Conservation (phyloP, 2,329 filamentous ascomycete species). For the Fusarium buharicum region DNA sequence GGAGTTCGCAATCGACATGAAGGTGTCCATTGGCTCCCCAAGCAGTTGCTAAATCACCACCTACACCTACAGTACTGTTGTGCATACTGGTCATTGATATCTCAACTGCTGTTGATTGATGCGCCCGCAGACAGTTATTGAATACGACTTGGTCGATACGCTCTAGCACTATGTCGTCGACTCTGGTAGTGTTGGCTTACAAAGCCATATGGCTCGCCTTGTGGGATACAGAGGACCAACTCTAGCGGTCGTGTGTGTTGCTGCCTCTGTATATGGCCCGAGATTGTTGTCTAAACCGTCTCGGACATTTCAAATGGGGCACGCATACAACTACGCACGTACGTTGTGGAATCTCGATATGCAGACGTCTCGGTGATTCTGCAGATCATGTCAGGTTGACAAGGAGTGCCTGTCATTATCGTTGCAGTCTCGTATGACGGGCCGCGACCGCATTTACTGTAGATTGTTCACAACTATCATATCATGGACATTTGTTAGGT, state of each 20-base stretch:
- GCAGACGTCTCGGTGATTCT: not conserved
- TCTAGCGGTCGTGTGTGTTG: too few relatives aligned
- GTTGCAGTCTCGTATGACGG: conserved; percentile 11
- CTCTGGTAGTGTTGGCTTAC: too few relatives aligned
- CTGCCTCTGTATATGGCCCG: too few relatives aligned
- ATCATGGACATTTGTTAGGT: not conserved
- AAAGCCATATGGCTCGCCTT: too few relatives aligned
- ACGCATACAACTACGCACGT: not conserved
- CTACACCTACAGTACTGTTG: not conserved
- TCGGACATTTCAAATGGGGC: conserved; percentile 8
- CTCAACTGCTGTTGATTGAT: not conserved
- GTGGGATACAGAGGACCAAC: too few relatives aligned
- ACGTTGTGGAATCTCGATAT: not conserved
- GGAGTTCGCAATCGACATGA: too few relatives aligned
- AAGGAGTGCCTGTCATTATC: conserved; percentile 1
- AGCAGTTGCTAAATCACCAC: conserved; percentile 5
- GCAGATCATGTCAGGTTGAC: not conserved
- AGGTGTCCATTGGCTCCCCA: too few relatives aligned
- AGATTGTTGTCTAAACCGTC: not conserved
- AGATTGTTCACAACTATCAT: conserved; percentile 2
- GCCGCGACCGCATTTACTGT: conserved; percentile 7
- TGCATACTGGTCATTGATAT: not conserved
- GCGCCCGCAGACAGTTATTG: conserved; percentile 15
- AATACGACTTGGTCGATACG: conserved; percentile 1
- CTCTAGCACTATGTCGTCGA: not conserved